Conservation (phyloP, 1,284 basidiomycete genomes). For the Tilletia indica region DNA sequence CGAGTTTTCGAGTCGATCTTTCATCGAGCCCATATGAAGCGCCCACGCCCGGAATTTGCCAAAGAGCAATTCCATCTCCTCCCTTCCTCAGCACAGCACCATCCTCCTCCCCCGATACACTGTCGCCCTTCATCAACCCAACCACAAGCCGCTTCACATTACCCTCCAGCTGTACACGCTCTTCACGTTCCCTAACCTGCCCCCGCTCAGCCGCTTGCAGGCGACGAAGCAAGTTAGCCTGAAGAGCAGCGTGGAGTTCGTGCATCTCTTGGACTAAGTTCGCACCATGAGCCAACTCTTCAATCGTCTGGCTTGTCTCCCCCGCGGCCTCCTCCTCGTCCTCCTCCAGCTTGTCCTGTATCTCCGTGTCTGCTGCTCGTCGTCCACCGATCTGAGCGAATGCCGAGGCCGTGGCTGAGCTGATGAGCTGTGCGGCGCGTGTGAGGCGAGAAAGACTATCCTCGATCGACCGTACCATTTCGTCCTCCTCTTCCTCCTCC, state of each 20-base stretch:
- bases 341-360: neutral
- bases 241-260: constrained; percentile 4
- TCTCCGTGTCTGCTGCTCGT: neutral
- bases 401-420: neutral
- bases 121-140: neutral
- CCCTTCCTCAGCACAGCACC: neutral
- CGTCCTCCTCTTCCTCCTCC: neutral
- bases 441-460: neutral
- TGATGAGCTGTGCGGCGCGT: constrained; percentile 1
- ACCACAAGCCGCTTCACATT: neutral
- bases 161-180: neutral
- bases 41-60: constrained; percentile 10
- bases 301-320: neutral
- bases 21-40: neutral
- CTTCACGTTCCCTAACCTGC: neutral
- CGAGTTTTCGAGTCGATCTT: neutral
- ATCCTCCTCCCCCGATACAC: neutral
- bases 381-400: neutral
- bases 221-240: constrained; percentile 8
- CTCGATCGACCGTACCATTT: neutral
- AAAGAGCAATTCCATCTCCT: neutral
- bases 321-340: too few species aligned
- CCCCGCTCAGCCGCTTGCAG: neutral
- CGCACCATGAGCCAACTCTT: neutral
- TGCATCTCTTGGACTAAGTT: constrained; percentile 11